These are phyloP conservation scores for Fusarium pilosicola DNA, from an alignment of 2,329 filamentous ascomycete species.

Conservation along the genomic window DNA sequence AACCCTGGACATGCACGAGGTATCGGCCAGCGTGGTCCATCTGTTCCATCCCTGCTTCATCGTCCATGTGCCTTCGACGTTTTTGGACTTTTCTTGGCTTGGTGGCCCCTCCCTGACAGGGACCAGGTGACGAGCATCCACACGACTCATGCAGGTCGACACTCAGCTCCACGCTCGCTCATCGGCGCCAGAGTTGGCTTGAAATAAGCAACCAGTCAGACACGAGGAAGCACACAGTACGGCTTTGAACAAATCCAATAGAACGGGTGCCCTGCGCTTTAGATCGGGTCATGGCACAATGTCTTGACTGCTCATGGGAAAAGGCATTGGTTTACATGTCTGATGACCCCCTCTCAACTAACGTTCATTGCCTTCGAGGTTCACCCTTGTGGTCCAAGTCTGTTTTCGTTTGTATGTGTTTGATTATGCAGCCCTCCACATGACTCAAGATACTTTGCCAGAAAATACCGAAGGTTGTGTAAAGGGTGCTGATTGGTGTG, in stretches of 20 bases:
- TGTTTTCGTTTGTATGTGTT: constrained; percentile 20
- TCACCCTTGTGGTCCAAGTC: constrained; percentile 20
- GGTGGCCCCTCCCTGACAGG: constrained; percentile 27
- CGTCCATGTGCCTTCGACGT: constrained; percentile 20
- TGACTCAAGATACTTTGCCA: constrained; percentile 20
- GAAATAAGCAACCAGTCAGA: constrained; percentile 35
- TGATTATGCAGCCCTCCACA: constrained; percentile 33
- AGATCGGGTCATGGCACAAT: constrained; percentile 38
- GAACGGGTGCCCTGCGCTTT: constrained; percentile 41
- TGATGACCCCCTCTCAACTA: constrained; percentile 31
- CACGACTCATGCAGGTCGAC: constrained; percentile 39
- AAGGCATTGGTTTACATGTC: constrained; percentile 19
- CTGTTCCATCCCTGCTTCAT: constrained; percentile 29
- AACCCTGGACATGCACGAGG: constrained; percentile 36
- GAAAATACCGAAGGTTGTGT: constrained; percentile 16
- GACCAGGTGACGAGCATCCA: constrained; percentile 35
- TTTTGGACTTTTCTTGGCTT: constrained; percentile 22
- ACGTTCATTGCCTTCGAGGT: constrained; percentile 10
- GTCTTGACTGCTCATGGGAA: constrained; percentile 10
- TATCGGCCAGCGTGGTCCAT: constrained; percentile 18
- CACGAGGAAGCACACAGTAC: constrained; percentile 32
- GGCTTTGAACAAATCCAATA: constrained; percentile 32
- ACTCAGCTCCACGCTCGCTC: constrained; percentile 34
- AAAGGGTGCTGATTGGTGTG: constrained; percentile 26
- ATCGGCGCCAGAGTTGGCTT: constrained; percentile 34